Conservation (phyloP, 495 filamentous ascomycete species). For the Lasiosphaeria hispida region DNA sequence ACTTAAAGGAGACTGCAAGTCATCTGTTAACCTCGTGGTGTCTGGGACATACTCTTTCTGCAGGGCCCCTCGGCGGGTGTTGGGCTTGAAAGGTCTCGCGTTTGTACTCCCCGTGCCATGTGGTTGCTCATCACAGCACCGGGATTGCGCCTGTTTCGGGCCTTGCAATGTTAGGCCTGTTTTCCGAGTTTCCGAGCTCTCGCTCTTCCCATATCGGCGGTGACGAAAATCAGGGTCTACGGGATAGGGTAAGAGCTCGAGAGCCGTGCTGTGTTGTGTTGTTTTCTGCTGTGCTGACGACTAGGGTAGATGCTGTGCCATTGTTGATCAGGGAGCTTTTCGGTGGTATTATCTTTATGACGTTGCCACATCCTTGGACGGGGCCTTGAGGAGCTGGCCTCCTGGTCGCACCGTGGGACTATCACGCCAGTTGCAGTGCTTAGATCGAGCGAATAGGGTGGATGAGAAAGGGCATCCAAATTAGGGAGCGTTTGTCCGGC, state of each 20-base stretch:
- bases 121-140: constrained; percentile 19
- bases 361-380: constrained; percentile 5
- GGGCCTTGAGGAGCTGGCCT: background rate
- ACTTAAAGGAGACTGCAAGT: constrained; percentile 29
- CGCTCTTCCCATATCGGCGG: too few relatives aligned
- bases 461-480: background rate
- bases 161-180: too few relatives aligned
- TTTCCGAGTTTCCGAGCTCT: too few relatives aligned
- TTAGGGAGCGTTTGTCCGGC: constrained; percentile 22
- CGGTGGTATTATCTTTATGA: constrained; percentile 5
- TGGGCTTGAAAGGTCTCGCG: constrained; percentile 16
- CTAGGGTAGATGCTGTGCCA: constrained; percentile 12
- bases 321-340: constrained; percentile 10
- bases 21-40: constrained; percentile 25
- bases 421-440: constrained; percentile 1
- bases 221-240: too few relatives aligned
- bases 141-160: background rate
- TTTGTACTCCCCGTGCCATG: constrained; percentile 33
- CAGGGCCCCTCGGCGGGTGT: constrained; percentile 14
- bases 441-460: constrained; percentile 18
- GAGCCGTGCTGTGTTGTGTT: constrained; percentile 1
- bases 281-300: background rate
- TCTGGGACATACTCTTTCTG: constrained; percentile 26
- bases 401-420: constrained; percentile 17
- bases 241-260: background rate